Conservation (phyloP, 306 rosid species). For the Myrica gale region DNA sequence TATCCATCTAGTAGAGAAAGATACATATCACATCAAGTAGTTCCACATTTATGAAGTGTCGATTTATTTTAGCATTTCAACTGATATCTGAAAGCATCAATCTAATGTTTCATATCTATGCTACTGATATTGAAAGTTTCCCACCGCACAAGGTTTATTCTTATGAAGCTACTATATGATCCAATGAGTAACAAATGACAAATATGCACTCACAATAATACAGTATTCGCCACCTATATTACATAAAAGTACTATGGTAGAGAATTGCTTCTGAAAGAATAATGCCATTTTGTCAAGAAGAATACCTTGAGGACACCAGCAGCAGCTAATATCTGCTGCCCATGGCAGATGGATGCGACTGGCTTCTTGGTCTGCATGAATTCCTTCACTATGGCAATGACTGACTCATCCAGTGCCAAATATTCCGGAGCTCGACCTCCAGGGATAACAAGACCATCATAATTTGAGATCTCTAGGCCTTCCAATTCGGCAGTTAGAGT, state of each 20-base stretch:
- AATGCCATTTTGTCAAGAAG: neutral
- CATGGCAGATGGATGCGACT: slow-evolving; percentile 62
- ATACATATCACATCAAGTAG: neutral
- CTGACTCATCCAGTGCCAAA: slow-evolving; percentile 42
- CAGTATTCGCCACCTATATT: neutral
- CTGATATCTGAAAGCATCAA: neutral
- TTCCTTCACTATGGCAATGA: slow-evolving; percentile 40
- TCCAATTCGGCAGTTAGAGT: slow-evolving; percentile 59
- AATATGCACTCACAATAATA: neutral
- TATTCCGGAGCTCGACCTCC: slow-evolving; percentile 59
- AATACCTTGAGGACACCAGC: slow-evolving; percentile 79
- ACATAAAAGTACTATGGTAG: neutral
- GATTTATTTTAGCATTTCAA: neutral
- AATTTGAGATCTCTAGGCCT: slow-evolving; percentile 52
- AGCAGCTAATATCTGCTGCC: slow-evolving; percentile 81
- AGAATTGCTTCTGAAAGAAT: neutral
- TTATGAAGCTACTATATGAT: neutral
- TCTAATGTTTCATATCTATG: neutral
- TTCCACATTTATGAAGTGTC: neutral
- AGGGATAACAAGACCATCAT: slow-evolving; percentile 58
- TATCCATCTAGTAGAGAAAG: neutral
- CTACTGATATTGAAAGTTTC: neutral
- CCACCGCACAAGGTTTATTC: neutral
- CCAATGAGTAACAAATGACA: neutral
- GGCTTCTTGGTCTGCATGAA: slow-evolving; percentile 48